Evolutionary conservation across 495 filamentous ascomycete species (phyloP), one percentile per base, ranked within the genome.

Genomic region (Poronia punctata): DNA sequence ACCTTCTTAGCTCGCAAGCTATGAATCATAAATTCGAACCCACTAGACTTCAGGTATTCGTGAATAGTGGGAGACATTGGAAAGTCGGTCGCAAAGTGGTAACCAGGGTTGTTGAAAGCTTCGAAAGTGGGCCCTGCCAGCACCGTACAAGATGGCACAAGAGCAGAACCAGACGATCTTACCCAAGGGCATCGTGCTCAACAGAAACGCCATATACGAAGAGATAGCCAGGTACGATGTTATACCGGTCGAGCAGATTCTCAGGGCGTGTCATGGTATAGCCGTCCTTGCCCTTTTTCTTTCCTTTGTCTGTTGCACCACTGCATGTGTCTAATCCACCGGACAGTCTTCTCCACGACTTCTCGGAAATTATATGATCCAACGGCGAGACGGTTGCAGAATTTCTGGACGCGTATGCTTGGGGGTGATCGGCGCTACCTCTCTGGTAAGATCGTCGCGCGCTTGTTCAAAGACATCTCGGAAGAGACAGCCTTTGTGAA

Each of bases 331-430:
- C 50, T 59, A 34, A 53, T 39, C 19, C 14, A 4, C n/a, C 7
- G 37, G 23, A 11, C 48, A 76, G 72, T 68, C 16, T 76, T 74
- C 40, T 68, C 70, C 3, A 74, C 70, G 7, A 74, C 68, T 1
- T 68, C 66, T 14, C 61, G 68, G 36, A 57, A 62, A 40, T 59
- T 74, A 24, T 51, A 63, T 35, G 72, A 76, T 51, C 72, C 72
- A 23, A 74, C 66, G 10, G 70, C 71, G 1, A 62, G 64, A 26
- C 70, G 72, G 17, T 53, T 74, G 26, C 70, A 76, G 50, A 71
- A 75, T 40, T 74, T 71, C 32, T 76, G 72, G 72, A 74, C 71
- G 64, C 71, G 72, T 37, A 69, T 76, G 35, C 72, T 71, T 55
- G 72, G 72, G 11, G 74, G 72, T 43, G 54, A 68, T 29, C 58